Base-by-base conservation (phyloP, 1,284 basidiomycete species). In the Hemileia vastatrix region DNA sequence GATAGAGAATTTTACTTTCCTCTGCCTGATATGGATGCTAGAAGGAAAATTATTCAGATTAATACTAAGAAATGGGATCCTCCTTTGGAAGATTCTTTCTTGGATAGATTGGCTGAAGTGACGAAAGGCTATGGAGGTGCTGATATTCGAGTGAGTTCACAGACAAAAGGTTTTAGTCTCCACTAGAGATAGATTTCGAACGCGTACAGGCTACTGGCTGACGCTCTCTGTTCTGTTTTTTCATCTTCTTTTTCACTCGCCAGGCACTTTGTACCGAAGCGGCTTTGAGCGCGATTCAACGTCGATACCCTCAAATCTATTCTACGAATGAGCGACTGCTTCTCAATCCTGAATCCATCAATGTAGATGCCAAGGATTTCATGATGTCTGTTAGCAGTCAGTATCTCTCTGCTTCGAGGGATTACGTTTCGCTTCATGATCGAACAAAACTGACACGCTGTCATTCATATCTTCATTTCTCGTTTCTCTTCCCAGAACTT, bases 261-360 rank as follows among this genome's bases (percentile, higher is more conserved):
- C 48, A 50, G 48, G 48, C 48, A 13, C 48, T 50, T 24, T 50
- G 48, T 48, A 75, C 74, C 19, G 74, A 75, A 60, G 74, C 74
- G 4, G 73, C 74, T 18, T 66, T 75, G 21, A 75, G 75, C 36
- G 74, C 74, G 9, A 69, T 75, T 24, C 74, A 75, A 64, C 67
- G 74, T 6, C 56, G 69, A 11, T 75, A 75, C 33, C 74, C 74
- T 33, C 74, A 75, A 53, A 74, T 75, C 66, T 75, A 75, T 65
- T 62, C 66, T 54, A 72, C 73, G 5, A 69, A 66, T 11, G 72
- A 73, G 21, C 71, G 74, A 1, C 59, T 75, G n/a, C 55, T 71
- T 24, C 67, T 75, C 21, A 66, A 72, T n/a, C 74, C 74, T 0
- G 69, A 69, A 44, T 70, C 71, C 19, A 72, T 75, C 43, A 65